A percentile compares a stretch with the other conserved stretches of the same genome.
These are phyloP conservation scores for Talaromyces verruculosus DNA, from an alignment of 2,329 filamentous ascomycete species.

Conservation along the genomic window DNA sequence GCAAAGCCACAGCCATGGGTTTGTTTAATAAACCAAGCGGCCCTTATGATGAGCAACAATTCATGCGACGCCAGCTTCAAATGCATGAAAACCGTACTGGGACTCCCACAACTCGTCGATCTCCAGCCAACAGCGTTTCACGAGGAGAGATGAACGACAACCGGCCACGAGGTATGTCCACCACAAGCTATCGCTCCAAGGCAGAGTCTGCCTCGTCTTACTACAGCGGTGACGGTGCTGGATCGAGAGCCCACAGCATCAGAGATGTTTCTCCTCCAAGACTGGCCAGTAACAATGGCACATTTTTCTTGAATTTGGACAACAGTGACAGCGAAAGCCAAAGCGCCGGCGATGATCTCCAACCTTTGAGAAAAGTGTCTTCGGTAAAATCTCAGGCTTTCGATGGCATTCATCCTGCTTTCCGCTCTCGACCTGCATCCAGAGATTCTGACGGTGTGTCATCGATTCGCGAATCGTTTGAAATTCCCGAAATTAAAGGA, in stretches of 20 bases:
- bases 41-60: conserved; percentile 81
- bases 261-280: conserved; percentile 33
- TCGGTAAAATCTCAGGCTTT: conserved; percentile 30
- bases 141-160: conserved; percentile 22
- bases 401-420: conserved; percentile 40
- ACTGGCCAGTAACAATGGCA: conserved; percentile 25
- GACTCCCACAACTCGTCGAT: conserved; percentile 45
- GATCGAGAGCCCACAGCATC: conserved; percentile 30
- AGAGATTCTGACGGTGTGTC: conserved; percentile 29
- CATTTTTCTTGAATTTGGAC: conserved; percentile 39
- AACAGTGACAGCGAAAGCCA: conserved; percentile 43
- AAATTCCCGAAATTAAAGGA: conserved; percentile 37
- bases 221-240: conserved; percentile 34
- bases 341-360: conserved; percentile 31
- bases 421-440: conserved; percentile 37
- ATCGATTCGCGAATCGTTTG: conserved; percentile 32
- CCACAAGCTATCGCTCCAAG: conserved; percentile 39
- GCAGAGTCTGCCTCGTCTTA: conserved; percentile 41
- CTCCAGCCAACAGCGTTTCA: conserved; percentile 29
- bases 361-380: conserved; percentile 26
- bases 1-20: conserved; percentile 75
- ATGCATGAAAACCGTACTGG: conserved; percentile 73
- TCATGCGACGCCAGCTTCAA: conserved; percentile 76
- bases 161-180: conserved; percentile 38
- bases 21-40: conserved; percentile 71